Conservation (phyloP, 768 basidiomycete species). For the Boletus speciosus region DNA sequence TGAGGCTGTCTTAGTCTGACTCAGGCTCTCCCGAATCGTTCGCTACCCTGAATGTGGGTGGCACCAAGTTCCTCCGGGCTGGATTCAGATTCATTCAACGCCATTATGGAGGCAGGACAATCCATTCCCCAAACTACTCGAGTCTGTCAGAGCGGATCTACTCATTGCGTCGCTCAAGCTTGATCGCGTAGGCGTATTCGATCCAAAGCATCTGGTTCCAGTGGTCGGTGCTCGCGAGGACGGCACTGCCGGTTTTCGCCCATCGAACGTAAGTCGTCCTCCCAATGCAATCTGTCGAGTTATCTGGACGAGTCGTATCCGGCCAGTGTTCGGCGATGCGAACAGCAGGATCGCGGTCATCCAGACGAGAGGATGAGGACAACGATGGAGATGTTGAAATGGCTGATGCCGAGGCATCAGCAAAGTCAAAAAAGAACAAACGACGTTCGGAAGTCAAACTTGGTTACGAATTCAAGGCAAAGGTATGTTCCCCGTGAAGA, state of each 20-base stretch:
- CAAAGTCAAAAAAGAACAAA: slow-evolving; percentile 45
- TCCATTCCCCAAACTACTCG: no score
- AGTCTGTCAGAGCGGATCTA: slow-evolving; percentile 41
- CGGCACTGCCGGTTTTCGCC: slow-evolving; percentile 58
- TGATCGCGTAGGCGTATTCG: slow-evolving; percentile 57
- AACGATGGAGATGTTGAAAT: slow-evolving; percentile 68
- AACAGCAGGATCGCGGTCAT: slow-evolving; percentile 53
- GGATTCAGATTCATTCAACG: neutral
- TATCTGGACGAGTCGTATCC: neutral
- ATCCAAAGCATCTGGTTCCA: slow-evolving; percentile 61
- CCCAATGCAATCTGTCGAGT: neutral
- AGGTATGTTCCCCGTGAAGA: slow-evolving; percentile 50
- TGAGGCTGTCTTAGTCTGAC: neutral
- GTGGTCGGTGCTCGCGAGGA: slow-evolving; percentile 72
- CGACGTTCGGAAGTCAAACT: slow-evolving; percentile 52
- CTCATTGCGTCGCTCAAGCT: slow-evolving; percentile 66
- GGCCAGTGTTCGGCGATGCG: slow-evolving; percentile 60
- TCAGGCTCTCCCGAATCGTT: neutral
- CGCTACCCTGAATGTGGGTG: no score
- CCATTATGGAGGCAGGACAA: no score
- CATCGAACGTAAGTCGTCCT: slow-evolving; percentile 58
- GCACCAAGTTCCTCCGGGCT: neutral
- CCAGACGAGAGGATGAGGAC: slow-evolving; percentile 59
- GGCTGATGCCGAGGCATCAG: slow-evolving; percentile 60
- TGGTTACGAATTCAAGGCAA: slow-evolving; percentile 94